Percentiles rank a stretch among this genome's conserved stretches.
phyloP scores from a whole-genome alignment of 768 basidiomycete genomes.

The Phlegmacium glaucopus region DNA sequence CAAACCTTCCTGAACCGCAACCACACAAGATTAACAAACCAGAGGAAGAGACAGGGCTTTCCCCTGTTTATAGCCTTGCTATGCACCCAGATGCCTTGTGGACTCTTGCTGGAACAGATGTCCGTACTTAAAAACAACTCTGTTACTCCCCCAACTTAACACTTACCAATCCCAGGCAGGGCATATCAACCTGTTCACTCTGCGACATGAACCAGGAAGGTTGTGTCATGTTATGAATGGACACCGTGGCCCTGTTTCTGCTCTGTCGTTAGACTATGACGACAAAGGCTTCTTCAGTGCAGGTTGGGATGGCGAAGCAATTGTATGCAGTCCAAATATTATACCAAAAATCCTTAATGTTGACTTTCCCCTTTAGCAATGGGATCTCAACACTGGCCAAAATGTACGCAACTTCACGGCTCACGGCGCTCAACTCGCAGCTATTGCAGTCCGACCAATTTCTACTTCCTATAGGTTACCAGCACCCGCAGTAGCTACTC shows the following conservation, averaged over 20 bases:
- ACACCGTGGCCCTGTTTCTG: slow-evolving; percentile 81
- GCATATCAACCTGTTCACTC: slow-evolving; percentile 89
- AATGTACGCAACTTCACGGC: slow-evolving; percentile 71
- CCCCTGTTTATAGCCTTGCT: slow-evolving; percentile 86
- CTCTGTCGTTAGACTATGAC: slow-evolving; percentile 74
- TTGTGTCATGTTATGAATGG: slow-evolving; percentile 69
- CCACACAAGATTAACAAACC: slow-evolving; percentile 21
- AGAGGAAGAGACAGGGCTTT: slow-evolving; percentile 50
- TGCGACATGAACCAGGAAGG: slow-evolving; percentile 88
- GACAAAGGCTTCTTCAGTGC: slow-evolving; percentile 89
- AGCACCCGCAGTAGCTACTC: slow-evolving; percentile 16
- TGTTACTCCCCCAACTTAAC: slow-evolving; percentile 6
- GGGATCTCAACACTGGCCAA: slow-evolving; percentile 95
- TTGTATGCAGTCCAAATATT: slow-evolving; percentile 46
- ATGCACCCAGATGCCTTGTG: slow-evolving; percentile 94
- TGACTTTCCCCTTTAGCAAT: slow-evolving; percentile 63
- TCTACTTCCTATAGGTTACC: slow-evolving; percentile 31
- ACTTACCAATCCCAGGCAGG: slow-evolving; percentile 54
- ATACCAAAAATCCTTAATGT: not conserved
- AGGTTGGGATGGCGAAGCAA: slow-evolving; percentile 90
- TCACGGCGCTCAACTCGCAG: slow-evolving; percentile 83
- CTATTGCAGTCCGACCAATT: slow-evolving; percentile 73
- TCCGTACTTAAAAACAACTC: slow-evolving; percentile 35
- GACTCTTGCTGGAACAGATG: slow-evolving; percentile 85
- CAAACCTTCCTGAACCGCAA: slow-evolving; percentile 28